Evolutionary conservation across 495 filamentous ascomycete species (phyloP).

Genomic region (Friedmanniomyces simplex): DNA sequence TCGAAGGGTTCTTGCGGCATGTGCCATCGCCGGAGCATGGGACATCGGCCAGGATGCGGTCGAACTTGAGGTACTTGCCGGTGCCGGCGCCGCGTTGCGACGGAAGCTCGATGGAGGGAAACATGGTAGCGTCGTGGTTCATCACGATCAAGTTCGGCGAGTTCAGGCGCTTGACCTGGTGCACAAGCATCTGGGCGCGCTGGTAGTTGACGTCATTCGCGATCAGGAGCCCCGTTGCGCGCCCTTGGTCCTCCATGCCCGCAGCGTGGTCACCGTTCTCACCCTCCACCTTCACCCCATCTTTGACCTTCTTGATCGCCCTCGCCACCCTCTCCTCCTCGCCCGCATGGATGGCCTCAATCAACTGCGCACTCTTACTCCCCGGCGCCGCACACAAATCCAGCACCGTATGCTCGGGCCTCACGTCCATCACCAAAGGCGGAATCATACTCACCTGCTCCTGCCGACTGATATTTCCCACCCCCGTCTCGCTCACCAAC

Average conservation of each 20-base stretch:
- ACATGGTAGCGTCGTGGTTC: slow-evolving; percentile 96
- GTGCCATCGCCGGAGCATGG: slow-evolving; percentile 96
- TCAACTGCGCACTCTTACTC: slow-evolving; percentile 88
- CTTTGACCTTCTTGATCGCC: slow-evolving; percentile 21
- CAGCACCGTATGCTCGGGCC: slow-evolving; percentile 81
- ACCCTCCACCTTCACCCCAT: background rate
- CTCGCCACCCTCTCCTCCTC: slow-evolving; percentile 73
- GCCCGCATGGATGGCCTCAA: slow-evolving; percentile 85
- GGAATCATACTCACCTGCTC: slow-evolving; percentile 99
- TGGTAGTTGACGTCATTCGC: slow-evolving; percentile 95
- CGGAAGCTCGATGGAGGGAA: slow-evolving; percentile 75
- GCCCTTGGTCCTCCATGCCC: slow-evolving; percentile 59
- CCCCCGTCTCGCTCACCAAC: slow-evolving; percentile 91
- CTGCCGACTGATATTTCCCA: slow-evolving; percentile 94
- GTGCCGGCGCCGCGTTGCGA: slow-evolving; percentile 39
- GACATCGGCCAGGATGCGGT: slow-evolving; percentile 91
- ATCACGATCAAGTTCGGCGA: slow-evolving; percentile 96
- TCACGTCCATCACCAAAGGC: slow-evolving; percentile 81
- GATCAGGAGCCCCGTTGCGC: slow-evolving; percentile 81
- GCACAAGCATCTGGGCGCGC: slow-evolving; percentile 89
- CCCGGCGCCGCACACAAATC: slow-evolving; percentile 96
- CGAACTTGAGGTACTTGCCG: slow-evolving; percentile 76
- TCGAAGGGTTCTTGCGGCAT: slow-evolving; percentile 72
- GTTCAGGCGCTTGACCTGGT: slow-evolving; percentile 92
- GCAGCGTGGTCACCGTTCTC: slow-evolving; percentile 1